phyloP scores from a whole-genome alignment of 345 rosid species.

The Camelina laxa region DNA sequence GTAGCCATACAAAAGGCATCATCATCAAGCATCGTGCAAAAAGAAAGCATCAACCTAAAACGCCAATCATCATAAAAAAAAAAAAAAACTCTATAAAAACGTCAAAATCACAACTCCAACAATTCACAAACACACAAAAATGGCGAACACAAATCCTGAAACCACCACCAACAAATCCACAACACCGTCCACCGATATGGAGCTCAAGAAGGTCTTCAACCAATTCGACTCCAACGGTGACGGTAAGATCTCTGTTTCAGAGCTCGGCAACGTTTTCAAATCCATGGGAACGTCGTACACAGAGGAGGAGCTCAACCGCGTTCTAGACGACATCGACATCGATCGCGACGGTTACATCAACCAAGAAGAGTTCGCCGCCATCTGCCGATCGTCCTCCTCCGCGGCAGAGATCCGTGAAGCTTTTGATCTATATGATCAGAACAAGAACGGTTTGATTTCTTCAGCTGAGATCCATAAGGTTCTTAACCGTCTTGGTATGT shows the following conservation, averaged over 20 bases:
- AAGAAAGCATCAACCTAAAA: slow-evolving; percentile 17
- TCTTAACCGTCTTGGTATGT: slow-evolving; percentile 65
- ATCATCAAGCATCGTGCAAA: slow-evolving; percentile 33
- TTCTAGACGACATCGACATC: slow-evolving; percentile 75
- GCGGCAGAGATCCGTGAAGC: slow-evolving; percentile 73
- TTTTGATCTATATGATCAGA: slow-evolving; percentile 77
- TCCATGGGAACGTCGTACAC: slow-evolving; percentile 68
- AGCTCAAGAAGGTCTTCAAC: slow-evolving; percentile 68
- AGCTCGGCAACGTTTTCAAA: slow-evolving; percentile 67
- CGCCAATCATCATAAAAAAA: neutral
- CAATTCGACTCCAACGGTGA: slow-evolving; percentile 84
- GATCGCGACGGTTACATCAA: slow-evolving; percentile 80
- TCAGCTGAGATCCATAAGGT: slow-evolving; percentile 68
- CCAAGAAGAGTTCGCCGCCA: slow-evolving; percentile 63
- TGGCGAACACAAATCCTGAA: slow-evolving; percentile 28
- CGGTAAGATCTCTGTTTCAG: slow-evolving; percentile 75
- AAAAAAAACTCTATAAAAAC: slow-evolving; percentile 40
- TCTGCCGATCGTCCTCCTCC: slow-evolving; percentile 58
- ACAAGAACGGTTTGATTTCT: slow-evolving; percentile 75
- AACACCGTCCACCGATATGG: slow-evolving; percentile 37
- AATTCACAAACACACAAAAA: neutral
- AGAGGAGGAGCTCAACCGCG: slow-evolving; percentile 50
- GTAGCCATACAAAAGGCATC: slow-evolving; percentile 26
- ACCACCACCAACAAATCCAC: slow-evolving; percentile 8
- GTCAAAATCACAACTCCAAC: neutral